Evolutionary conservation across 192 early-diverging fungal species (phyloP).

Genomic region (Podila minutissima): DNA sequence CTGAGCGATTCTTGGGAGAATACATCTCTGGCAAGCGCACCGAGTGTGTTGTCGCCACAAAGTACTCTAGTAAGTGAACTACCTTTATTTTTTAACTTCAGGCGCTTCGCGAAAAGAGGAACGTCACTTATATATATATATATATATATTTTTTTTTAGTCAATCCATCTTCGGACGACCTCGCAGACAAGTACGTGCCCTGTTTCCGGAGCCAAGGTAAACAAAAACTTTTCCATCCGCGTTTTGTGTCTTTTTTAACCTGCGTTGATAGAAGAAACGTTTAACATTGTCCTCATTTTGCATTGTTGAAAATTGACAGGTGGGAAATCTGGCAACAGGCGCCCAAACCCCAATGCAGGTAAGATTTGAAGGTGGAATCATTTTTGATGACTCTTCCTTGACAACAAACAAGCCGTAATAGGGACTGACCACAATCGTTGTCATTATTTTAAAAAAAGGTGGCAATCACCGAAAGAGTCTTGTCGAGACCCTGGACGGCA

Average conservation of each 20-base stretch:
- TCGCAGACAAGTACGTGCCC: neutral
- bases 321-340: neutral
- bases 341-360: constrained; percentile 36
- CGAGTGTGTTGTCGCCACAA: constrained; percentile 67
- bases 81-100: too few species aligned
- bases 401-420: neutral
- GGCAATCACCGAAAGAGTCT: constrained; percentile 56
- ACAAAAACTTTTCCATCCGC: too few species aligned
- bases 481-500: constrained; percentile 61
- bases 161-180: neutral
- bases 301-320: neutral
- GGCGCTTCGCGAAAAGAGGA: too few species aligned
- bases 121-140: too few species aligned
- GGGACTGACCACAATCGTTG: neutral
- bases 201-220: too few species aligned
- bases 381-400: too few species aligned
- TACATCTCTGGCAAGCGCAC: constrained; percentile 61
- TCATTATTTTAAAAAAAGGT: constrained; percentile 11
- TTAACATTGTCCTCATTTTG: neutral
- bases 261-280: too few species aligned
- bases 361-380: neutral
- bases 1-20: constrained; percentile 65
- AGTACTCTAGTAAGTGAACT: constrained; percentile 46
- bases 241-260: too few species aligned
- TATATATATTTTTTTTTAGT: too few species aligned